Evolutionary conservation across 2,329 filamentous ascomycete species (phyloP).

Genomic region (Ceratocystis eucalypticola): DNA sequence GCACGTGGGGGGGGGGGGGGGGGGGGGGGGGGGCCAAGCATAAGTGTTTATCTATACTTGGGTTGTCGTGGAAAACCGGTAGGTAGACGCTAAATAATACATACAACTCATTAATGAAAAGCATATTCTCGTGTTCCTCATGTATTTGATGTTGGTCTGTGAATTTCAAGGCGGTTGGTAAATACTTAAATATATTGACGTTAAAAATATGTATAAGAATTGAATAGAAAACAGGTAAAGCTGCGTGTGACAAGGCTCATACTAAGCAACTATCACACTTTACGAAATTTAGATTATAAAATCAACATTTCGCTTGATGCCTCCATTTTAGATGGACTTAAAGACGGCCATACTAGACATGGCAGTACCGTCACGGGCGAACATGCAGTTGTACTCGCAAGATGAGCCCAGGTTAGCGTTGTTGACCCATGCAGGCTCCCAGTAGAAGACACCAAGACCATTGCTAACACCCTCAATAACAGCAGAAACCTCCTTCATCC

Average conservation of each 20-base stretch:
- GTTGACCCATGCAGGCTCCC: slow-evolving; percentile 59
- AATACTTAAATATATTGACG: neutral
- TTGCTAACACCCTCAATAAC: slow-evolving; percentile 40
- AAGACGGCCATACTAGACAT: slow-evolving; percentile 31
- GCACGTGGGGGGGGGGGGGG: too few relatives aligned
- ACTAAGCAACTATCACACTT: neutral
- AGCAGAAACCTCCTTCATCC: slow-evolving; percentile 45
- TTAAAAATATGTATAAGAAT: neutral
- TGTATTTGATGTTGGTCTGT: neutral
- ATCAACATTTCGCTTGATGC: neutral
- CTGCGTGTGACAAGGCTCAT: neutral
- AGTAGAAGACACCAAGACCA: slow-evolving; percentile 54
- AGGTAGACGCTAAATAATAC: too few relatives aligned
- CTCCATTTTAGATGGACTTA: slow-evolving; percentile 6
- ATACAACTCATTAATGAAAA: too few relatives aligned
- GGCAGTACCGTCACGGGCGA: slow-evolving; percentile 41
- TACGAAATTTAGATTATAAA: neutral
- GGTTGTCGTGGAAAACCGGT: too few relatives aligned
- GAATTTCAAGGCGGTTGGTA: neutral
- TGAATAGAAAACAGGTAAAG: neutral
- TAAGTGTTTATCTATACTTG: too few relatives aligned
- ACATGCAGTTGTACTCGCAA: slow-evolving; percentile 51
- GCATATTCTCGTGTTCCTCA: too few relatives aligned
- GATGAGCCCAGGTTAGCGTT: slow-evolving; percentile 52
- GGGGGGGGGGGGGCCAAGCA: too few relatives aligned